phyloP scores from a whole-genome alignment of 106 monocot genomes.

The Gastrodia elata region DNA sequence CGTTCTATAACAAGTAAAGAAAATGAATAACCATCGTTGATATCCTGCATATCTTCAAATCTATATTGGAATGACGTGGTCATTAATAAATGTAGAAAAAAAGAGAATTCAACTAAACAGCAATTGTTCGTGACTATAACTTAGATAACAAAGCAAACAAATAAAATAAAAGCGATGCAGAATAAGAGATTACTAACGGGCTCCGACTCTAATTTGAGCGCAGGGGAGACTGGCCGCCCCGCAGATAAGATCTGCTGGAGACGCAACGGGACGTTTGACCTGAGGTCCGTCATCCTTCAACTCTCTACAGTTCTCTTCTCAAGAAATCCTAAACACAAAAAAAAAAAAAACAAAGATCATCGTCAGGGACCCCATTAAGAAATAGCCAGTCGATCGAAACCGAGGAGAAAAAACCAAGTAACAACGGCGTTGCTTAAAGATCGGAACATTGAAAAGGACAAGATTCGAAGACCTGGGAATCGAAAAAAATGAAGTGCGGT shows the following conservation, averaged over 20 bases:
- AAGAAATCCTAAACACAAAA: conserved; percentile 14
- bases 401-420: background rate
- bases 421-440: background rate
- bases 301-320: background rate
- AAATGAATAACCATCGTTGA: background rate
- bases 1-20: background rate
- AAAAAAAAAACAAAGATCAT: background rate
- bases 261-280: conserved; percentile 59
- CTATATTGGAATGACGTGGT: background rate
- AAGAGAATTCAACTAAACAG: background rate
- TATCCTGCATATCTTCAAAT: background rate
- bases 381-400: background rate
- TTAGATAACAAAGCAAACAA: background rate
- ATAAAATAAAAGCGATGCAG: background rate
- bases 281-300: conserved; percentile 40
- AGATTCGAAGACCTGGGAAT: background rate
- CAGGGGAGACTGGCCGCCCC: conserved; percentile 42
- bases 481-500: background rate
- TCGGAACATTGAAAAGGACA: background rate
- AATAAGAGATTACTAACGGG: conserved; percentile 36
- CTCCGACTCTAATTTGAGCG: conserved; percentile 75
- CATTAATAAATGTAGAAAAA: background rate
- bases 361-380: background rate
- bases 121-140: background rate
- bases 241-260: conserved; percentile 81